A percentile compares a stretch with the other conserved stretches of the same genome.
Evolutionary conservation across 441 rosid genomes (phyloP).

Genomic region (Brassica balearica): DNA sequence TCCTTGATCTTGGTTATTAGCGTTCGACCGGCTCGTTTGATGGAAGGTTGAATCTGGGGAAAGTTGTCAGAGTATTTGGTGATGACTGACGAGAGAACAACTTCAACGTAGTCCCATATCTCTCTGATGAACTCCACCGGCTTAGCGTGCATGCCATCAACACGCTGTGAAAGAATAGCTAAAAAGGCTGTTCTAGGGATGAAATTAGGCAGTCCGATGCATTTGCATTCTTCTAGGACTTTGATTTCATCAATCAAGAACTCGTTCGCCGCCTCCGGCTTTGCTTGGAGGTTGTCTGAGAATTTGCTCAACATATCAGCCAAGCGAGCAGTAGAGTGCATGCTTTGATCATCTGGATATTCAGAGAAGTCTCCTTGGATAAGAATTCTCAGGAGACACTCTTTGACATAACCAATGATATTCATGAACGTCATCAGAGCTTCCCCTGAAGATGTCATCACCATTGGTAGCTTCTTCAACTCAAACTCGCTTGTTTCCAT

Average conservation of each 20-base stretch:
- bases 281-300: constrained; percentile 3
- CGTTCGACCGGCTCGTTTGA: neutral
- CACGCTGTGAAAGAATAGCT: neutral
- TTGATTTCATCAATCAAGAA: constrained; percentile 8
- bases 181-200: neutral
- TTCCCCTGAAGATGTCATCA: neutral
- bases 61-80: neutral
- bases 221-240: constrained; percentile 1
- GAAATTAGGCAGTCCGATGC: constrained; percentile 1
- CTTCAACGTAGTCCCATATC: constrained; percentile 15
- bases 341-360: neutral
- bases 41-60: constrained; percentile 7
- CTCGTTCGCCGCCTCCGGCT: constrained; percentile 10
- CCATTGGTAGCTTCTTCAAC: constrained; percentile 7
- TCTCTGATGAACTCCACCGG: constrained; percentile 2
- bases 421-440: constrained; percentile 1
- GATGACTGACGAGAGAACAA: neutral
- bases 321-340: constrained; percentile 8
- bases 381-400: neutral
- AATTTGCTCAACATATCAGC: neutral
- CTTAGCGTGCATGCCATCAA: neutral
- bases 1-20: neutral
- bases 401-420: neutral
- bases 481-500: neutral
- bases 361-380: constrained; percentile 10